Evolutionary conservation across 2,329 filamentous ascomycete species (phyloP).

Genomic region (Penicillium sp.): DNA sequence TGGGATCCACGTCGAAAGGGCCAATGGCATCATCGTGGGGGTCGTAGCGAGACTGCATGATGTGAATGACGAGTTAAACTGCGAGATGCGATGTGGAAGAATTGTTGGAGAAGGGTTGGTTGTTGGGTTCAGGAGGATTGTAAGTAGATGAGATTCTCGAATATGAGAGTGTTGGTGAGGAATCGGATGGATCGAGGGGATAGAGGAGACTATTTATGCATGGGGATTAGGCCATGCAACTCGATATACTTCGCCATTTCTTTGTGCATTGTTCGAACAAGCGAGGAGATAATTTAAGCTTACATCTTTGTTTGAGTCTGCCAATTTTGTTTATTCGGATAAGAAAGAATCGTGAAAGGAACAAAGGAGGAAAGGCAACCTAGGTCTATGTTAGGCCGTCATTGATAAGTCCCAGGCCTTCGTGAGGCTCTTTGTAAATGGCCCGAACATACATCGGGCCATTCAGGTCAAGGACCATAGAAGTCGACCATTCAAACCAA

Average conservation of each 20-base stretch:
- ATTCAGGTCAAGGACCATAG: neutral
- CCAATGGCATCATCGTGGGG: neutral
- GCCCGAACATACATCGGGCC: neutral
- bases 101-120: neutral
- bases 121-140: neutral
- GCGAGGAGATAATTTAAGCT: neutral
- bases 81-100: neutral
- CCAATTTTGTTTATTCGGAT: neutral
- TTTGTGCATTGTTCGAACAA: neutral
- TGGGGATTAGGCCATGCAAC: neutral
- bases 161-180: neutral
- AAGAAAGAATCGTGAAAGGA: neutral
- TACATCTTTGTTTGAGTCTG: neutral
- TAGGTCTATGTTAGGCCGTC: too few species aligned
- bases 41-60: neutral
- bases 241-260: neutral
- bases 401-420: neutral
- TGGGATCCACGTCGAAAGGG: conserved; percentile 5
- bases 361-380: too few species aligned
- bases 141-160: neutral
- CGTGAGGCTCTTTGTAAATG: neutral
- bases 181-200: neutral
- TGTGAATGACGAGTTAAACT: neutral
- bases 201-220: conserved; percentile 1
- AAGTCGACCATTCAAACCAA: neutral